A percentile compares a stretch with the other conserved stretches of the same genome.
Evolutionary conservation across 2,329 filamentous ascomycete genomes (phyloP).

Genomic region (Annulohypoxylon truncatum): DNA sequence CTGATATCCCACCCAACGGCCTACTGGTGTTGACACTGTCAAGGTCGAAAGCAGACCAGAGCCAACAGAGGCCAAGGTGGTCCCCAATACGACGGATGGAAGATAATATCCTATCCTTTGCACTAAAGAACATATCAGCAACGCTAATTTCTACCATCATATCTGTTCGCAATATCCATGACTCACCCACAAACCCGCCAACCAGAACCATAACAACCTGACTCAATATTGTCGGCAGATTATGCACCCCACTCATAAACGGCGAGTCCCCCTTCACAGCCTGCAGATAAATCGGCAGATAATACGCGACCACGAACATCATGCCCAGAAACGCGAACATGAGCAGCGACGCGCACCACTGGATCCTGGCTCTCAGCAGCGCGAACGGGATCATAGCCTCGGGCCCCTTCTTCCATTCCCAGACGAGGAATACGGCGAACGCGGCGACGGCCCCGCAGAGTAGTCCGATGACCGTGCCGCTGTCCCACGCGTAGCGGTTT

Average conservation of each 20-base stretch:
- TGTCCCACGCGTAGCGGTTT: constrained; percentile 53
- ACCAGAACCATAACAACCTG: constrained; percentile 46
- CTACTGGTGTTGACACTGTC: background rate
- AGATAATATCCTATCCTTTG: constrained; percentile 12
- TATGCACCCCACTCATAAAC: constrained; percentile 36
- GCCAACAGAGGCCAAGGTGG: constrained; percentile 2
- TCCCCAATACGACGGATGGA: background rate
- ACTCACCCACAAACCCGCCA: constrained; percentile 13
- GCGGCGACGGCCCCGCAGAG: constrained; percentile 51
- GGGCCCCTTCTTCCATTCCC: constrained; percentile 55
- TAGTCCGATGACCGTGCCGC: constrained; percentile 52
- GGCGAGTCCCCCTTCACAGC: constrained; percentile 30
- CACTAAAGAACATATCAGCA: background rate
- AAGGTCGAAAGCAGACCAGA: constrained; percentile 12
- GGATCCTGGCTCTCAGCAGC: constrained; percentile 54
- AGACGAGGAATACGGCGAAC: constrained; percentile 49
- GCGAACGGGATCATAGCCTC: constrained; percentile 59
- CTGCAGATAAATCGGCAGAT: constrained; percentile 41
- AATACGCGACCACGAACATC: constrained; percentile 44
- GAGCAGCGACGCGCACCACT: constrained; percentile 47
- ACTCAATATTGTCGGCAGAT: constrained; percentile 35
- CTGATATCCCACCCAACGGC: constrained; percentile 23
- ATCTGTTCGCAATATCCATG: background rate
- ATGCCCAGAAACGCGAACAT: constrained; percentile 48
- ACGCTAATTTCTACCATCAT: background rate